Evolutionary conservation across 2,329 filamentous ascomycete species (phyloP), one percentile per base, ranked within the genome.

Genomic region (Corynespora cassiicola): DNA sequence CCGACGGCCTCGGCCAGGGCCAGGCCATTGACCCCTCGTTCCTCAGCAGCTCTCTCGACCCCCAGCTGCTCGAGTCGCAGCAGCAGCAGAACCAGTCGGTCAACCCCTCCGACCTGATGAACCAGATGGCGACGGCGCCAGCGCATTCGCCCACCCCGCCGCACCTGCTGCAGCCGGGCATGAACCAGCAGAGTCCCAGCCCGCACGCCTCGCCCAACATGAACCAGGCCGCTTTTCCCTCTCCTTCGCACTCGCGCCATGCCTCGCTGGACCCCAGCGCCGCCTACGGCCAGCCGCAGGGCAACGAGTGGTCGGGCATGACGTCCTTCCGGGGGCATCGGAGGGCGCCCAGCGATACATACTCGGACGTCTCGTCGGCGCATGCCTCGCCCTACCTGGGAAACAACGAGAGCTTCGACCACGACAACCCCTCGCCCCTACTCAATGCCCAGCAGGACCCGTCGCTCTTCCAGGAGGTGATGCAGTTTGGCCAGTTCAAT

Each of bases 301-400:
- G 74, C 31, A 71, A 72, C 29, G 82, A 86, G 46, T 86, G 83
- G 82, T 73, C 75, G 21, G 75, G 73, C 60, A 78, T 79, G 53
- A 70, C 74, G 23, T 72, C 76, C 43, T 96, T 95, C 61, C 86
- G 88, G 52, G 77, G 81, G n/a, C 92, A 96, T 64, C 81, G 90
- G 54, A 83, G 91, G 58, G 85, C 82, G 23, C 88, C 89, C 1
- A 96, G 91, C n/a, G 92, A 96, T 52, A 70, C 74, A 55, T 90
- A 86, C 58, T 96, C 90, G 3, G 92, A 96, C 53, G 85, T 96
- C 5, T 96, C 82, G 2, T 95, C 90, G 12, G 88, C 85, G 11
- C 85, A 88, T 15, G 87, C 85, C 16, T 96, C 92, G 12, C 92
- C 92, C 3, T 90, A 89, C 60, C 72, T 96, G 40, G 80, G 80